A percentile compares a stretch with the other conserved stretches of the same genome.
These are phyloP conservation scores for Mucor saturninus DNA, from an alignment of 371 early-diverging fungal genomes.

Conservation along the genomic window DNA sequence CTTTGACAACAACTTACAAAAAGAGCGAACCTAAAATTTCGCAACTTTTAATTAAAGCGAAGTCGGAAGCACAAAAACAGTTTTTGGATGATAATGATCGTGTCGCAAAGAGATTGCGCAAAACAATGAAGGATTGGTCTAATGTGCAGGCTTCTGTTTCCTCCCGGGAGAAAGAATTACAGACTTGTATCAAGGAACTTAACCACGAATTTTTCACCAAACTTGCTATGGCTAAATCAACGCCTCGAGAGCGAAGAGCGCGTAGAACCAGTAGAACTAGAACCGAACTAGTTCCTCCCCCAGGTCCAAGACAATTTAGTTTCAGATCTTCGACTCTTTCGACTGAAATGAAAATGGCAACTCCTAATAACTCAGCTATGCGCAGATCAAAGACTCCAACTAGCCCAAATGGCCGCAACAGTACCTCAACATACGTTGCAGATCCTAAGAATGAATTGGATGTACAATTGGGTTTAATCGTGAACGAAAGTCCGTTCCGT, in stretches of 20 bases:
- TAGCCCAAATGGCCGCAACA: background rate
- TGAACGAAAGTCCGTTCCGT: constrained; percentile 59
- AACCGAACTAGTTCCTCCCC: constrained; percentile 5
- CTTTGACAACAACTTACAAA: constrained; percentile 39
- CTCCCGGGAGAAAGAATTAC: constrained; percentile 44
- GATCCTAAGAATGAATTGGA: constrained; percentile 56
- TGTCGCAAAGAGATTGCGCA: constrained; percentile 50
- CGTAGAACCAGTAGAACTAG: constrained; percentile 10
- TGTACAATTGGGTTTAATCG: constrained; percentile 58
- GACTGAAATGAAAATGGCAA: constrained; percentile 29
- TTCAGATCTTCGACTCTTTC: constrained; percentile 32
- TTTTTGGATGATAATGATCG: constrained; percentile 50
- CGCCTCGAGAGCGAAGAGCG: constrained; percentile 18
- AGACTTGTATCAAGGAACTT: constrained; percentile 43
- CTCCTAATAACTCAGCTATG: constrained; percentile 5
- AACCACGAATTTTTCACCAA: constrained; percentile 56
- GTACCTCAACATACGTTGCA: constrained; percentile 32
- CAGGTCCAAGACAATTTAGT: constrained; percentile 12
- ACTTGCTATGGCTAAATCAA: constrained; percentile 45
- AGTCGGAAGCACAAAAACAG: constrained; percentile 46
- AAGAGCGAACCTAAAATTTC: constrained; percentile 32
- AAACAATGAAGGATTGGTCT: constrained; percentile 53
- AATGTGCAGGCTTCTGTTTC: constrained; percentile 34
- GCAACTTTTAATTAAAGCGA: constrained; percentile 32
- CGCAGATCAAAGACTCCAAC: constrained; percentile 21